These are phyloP conservation scores for Rhodotorula sp. DNA, from an alignment of 1,284 basidiomycete species.

Conservation along the genomic window DNA sequence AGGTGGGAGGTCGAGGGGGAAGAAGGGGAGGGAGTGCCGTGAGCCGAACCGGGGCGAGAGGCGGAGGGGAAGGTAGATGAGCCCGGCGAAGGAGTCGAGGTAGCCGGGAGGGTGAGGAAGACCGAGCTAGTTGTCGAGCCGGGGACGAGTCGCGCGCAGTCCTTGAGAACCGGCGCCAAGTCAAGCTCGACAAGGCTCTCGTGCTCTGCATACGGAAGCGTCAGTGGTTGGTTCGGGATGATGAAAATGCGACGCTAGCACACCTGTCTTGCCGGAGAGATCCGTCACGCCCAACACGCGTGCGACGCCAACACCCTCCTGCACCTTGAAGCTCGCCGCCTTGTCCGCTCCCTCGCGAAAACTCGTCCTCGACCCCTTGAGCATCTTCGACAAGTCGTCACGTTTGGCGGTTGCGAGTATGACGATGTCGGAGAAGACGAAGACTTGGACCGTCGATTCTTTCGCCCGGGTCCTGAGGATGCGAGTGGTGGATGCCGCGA, in stretches of 20 bases:
- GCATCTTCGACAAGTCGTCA: constrained; percentile 33
- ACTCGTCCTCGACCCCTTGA: constrained; percentile 7
- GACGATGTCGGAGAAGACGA: constrained; percentile 69
- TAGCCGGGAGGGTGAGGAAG: constrained; percentile 46
- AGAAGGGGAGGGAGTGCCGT: constrained; percentile 56
- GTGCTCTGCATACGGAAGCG: constrained; percentile 40
- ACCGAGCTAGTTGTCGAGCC: constrained; percentile 49
- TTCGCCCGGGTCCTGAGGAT: constrained; percentile 35
- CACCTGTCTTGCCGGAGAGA: constrained; percentile 44
- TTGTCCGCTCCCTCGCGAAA: neutral
- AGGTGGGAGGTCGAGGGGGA: constrained; percentile 40
- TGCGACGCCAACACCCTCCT: constrained; percentile 59
- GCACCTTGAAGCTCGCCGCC: constrained; percentile 50
- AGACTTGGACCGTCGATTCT: constrained; percentile 50
- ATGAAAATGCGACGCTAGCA: constrained; percentile 27
- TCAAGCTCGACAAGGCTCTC: constrained; percentile 55
- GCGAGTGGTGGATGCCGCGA: neutral
- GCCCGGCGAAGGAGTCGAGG: constrained; percentile 2
- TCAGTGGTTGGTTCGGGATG: neutral
- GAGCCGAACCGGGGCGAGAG: constrained; percentile 58
- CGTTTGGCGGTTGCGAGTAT: constrained; percentile 52
- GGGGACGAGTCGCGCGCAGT: constrained; percentile 46
- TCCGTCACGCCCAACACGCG: constrained; percentile 58
- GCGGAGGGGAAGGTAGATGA: constrained; percentile 1
- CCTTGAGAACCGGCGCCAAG: constrained; percentile 57